Percentiles rank a stretch among this genome's conserved stretches.
phyloP scores from a whole-genome alignment of 139 green algal species.

The Axilococcus clingmanii region DNA sequence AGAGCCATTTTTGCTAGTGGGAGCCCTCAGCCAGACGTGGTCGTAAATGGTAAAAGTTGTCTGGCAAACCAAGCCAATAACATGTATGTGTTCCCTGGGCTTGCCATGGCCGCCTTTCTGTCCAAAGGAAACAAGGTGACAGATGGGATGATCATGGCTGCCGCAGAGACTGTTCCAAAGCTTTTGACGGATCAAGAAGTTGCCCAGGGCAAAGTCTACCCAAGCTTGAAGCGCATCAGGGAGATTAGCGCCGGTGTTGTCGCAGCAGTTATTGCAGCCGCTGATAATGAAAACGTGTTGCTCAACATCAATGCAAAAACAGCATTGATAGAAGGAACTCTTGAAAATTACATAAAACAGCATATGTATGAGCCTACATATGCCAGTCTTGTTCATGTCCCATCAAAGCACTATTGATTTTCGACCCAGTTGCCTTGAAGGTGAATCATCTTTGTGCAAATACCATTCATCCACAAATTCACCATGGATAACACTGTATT shows the following conservation, averaged over 20 bases:
- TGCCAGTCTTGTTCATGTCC: not conserved
- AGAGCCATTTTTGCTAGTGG: conserved; percentile 64
- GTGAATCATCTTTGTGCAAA: conserved; percentile 1
- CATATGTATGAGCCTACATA: conserved; percentile 24
- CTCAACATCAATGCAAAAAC: conserved; percentile 8
- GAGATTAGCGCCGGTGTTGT: conserved; percentile 44
- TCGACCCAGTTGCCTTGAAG: too few relatives aligned
- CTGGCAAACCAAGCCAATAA: conserved; percentile 63
- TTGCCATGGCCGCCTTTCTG: conserved; percentile 44
- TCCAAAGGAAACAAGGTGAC: conserved; percentile 23
- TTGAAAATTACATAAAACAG: conserved; percentile 4
- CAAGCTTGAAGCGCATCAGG: conserved; percentile 23
- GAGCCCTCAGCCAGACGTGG: conserved; percentile 48
- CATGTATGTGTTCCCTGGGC: conserved; percentile 61
- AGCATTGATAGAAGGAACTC: conserved; percentile 3
- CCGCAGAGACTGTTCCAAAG: conserved; percentile 38
- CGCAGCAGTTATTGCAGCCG: conserved; percentile 45
- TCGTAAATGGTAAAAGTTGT: conserved; percentile 21
- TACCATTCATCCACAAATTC: conserved; percentile 16
- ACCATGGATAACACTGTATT: conserved; percentile 1
- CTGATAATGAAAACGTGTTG: conserved; percentile 35
- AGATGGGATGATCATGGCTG: conserved; percentile 54
- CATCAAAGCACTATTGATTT: too few relatives aligned
- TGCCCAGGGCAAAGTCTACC: conserved; percentile 27
- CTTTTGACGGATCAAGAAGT: conserved; percentile 51